These are phyloP conservation scores for Ceriops tagal DNA, from an alignment of 345 rosid genomes.

Conservation along the genomic window DNA sequence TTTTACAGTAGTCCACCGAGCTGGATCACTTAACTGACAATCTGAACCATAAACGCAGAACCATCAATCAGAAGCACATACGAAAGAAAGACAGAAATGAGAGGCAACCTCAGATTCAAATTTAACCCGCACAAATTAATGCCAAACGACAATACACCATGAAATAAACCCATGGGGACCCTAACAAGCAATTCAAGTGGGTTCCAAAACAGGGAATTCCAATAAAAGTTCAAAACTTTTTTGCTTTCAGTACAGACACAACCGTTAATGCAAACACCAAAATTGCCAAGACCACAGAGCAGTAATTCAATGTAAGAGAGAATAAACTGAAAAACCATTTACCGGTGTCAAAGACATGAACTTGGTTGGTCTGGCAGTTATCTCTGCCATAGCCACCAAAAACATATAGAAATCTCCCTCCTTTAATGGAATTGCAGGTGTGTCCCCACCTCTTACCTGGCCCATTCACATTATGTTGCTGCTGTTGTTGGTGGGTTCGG, in stretches of 20 bases:
- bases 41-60: background rate
- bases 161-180: slow-evolving; percentile 27
- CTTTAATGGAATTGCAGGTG: slow-evolving; percentile 85
- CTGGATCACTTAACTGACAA: background rate
- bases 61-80: background rate
- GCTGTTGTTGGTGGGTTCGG: background rate
- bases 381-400: slow-evolving; percentile 92
- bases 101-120: background rate
- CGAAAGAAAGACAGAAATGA: background rate
- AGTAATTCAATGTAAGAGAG: background rate
- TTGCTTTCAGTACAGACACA: background rate
- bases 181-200: slow-evolving; percentile 4
- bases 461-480: slow-evolving; percentile 35
- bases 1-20: background rate
- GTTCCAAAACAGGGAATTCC: background rate
- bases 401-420: slow-evolving; percentile 83
- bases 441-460: slow-evolving; percentile 99
- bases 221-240: slow-evolving; percentile 4
- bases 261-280: slow-evolving; percentile 2
- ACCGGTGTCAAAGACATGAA: slow-evolving; percentile 91
- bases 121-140: background rate
- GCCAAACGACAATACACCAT: slow-evolving; percentile 11
- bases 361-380: slow-evolving; percentile 96
- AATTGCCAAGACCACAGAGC: background rate
- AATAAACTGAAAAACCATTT: slow-evolving; percentile 17